Conservation (phyloP, 805 yeast genomes). For the Candida methanosorbosa region DNA sequence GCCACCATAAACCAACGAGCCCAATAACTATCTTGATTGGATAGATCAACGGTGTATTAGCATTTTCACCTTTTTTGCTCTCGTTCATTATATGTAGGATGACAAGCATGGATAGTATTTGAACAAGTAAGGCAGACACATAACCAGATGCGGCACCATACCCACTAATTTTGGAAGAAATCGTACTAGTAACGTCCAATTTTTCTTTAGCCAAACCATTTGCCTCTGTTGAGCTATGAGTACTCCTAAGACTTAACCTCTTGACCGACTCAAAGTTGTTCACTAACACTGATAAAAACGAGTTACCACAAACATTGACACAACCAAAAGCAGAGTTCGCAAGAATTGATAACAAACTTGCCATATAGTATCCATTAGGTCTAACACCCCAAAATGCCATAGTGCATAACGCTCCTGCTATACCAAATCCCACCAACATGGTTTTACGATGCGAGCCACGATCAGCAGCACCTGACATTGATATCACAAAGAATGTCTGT, state of each 20-base stretch:
- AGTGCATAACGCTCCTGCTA: constrained; percentile 49
- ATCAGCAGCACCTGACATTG: constrained; percentile 68
- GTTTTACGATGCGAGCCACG: constrained; percentile 52
- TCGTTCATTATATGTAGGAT: constrained; percentile 14
- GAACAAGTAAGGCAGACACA: constrained; percentile 59
- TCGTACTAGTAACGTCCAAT: constrained; percentile 20
- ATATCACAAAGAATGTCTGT: constrained; percentile 63
- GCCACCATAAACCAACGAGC: constrained; percentile 73
- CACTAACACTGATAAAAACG: constrained; percentile 57
- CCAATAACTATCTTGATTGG: constrained; percentile 53
- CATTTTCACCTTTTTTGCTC: constrained; percentile 11
- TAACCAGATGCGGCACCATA: constrained; percentile 67
- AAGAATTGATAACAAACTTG: constrained; percentile 43
- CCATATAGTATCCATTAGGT: constrained; percentile 37
- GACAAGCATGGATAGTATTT: constrained; percentile 45
- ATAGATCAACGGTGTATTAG: constrained; percentile 14
- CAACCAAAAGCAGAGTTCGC: constrained; percentile 71
- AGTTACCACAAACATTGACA: constrained; percentile 72
- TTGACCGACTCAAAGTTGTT: constrained; percentile 23
- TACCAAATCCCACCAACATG: constrained; percentile 47
- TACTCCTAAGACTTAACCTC: not conserved
- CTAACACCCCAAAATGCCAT: constrained; percentile 32
- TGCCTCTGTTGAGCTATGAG: not conserved
- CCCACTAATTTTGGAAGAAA: constrained; percentile 52
- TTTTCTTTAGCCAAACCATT: constrained; percentile 3